phyloP scores from a whole-genome alignment of 1,284 basidiomycete species.

The Mycena sp. region DNA sequence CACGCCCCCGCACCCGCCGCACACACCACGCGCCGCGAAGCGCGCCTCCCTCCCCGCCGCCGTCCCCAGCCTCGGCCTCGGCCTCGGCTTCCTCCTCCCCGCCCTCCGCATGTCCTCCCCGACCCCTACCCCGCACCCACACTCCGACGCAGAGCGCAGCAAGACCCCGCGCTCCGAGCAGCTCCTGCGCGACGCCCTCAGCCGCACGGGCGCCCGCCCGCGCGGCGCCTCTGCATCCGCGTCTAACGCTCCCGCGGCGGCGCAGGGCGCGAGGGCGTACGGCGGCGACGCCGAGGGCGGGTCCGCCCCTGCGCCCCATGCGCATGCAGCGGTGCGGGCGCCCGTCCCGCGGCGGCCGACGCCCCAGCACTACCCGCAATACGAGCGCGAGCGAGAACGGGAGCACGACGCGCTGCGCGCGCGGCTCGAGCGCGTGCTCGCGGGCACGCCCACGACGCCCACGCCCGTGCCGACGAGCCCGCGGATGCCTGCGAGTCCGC shows the following conservation, averaged over 20 bases:
- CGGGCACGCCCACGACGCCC: neutral
- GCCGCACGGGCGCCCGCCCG: neutral
- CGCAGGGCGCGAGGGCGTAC: neutral
- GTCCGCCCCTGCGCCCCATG: neutral
- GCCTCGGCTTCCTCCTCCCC: neutral
- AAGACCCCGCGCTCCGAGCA: constrained; percentile 20
- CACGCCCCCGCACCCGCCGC: neutral
- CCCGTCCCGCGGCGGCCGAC: neutral
- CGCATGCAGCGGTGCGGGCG: neutral
- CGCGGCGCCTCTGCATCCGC: neutral
- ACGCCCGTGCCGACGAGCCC: no score
- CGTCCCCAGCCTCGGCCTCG: neutral
- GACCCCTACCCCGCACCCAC: neutral
- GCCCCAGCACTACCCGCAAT: neutral
- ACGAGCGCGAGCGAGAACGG: constrained; percentile 11
- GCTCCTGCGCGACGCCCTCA: constrained; percentile 23
- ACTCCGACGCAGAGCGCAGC: neutral
- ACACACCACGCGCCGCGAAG: neutral
- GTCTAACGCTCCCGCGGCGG: neutral
- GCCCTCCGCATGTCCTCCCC: neutral
- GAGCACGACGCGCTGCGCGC: constrained; percentile 27
- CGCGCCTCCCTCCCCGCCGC: neutral
- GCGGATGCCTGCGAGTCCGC: no score
- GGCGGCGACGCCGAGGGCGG: constrained; percentile 22
- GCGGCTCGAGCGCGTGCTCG: constrained; percentile 21